phyloP scores from a whole-genome alignment of 140 eudicot genomes.

The Stevia rebaudiana region DNA sequence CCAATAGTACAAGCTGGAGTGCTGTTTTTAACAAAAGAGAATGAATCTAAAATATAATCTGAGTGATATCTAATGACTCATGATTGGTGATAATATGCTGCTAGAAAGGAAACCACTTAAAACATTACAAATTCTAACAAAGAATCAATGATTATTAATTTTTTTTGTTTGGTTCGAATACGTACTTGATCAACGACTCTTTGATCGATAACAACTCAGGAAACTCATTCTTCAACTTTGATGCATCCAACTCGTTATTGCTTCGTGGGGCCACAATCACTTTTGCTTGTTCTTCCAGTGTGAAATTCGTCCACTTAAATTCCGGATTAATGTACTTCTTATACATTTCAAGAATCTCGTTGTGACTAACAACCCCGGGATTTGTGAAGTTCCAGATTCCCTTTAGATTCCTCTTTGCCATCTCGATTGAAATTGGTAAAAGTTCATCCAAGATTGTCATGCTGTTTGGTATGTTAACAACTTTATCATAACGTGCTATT shows the following conservation, averaged over 20 bases:
- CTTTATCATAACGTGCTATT: slow-evolving; percentile 67
- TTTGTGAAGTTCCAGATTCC: slow-evolving; percentile 93
- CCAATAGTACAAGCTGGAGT: slow-evolving; percentile 23
- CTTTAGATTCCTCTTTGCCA: slow-evolving; percentile 79
- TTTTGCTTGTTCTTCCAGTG: slow-evolving; percentile 84
- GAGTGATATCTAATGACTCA: slow-evolving; percentile 15
- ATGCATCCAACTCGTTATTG: slow-evolving; percentile 85
- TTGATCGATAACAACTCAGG: slow-evolving; percentile 78
- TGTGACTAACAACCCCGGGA: slow-evolving; percentile 93
- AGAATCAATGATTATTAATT: slow-evolving; percentile 15
- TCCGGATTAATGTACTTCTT: slow-evolving; percentile 63
- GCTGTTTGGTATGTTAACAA: slow-evolving; percentile 91
- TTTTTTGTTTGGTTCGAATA: slow-evolving; percentile 70
- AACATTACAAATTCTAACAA: slow-evolving; percentile 14
- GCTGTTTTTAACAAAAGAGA: slow-evolving; percentile 6
- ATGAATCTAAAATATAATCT: slow-evolving; percentile 19
- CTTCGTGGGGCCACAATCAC: slow-evolving; percentile 90
- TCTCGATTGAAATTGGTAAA: slow-evolving; percentile 80
- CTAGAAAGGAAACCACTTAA: slow-evolving; percentile 10
- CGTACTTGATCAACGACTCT: slow-evolving; percentile 94
- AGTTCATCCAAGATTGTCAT: slow-evolving; percentile 89
- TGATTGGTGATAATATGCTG: slow-evolving; percentile 3
- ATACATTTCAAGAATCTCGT: slow-evolving; percentile 83
- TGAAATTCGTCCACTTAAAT: slow-evolving; percentile 70
- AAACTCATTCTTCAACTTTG: slow-evolving; percentile 82